Conservation (phyloP, 2,329 filamentous ascomycete genomes). For the Xylaria sp. region DNA sequence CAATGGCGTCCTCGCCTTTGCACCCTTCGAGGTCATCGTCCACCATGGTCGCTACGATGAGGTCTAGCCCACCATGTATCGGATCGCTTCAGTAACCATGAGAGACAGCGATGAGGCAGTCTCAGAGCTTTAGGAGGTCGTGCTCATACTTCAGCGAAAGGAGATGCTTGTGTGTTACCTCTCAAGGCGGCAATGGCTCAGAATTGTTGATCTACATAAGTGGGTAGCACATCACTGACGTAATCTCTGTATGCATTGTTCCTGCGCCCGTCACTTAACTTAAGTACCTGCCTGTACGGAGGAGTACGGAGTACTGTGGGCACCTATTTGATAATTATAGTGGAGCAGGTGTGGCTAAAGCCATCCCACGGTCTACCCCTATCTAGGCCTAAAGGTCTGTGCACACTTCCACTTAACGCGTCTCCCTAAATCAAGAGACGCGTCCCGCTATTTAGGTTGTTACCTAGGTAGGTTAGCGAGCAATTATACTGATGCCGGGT, state of each 20-base stretch:
- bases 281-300: no score
- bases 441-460: constrained; percentile 5
- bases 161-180: not conserved
- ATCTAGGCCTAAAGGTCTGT: not conserved
- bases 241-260: constrained; percentile 18
- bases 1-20: constrained; percentile 41
- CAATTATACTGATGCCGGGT: constrained; percentile 11
- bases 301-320: no score
- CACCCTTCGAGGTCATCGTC: constrained; percentile 37
- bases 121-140: constrained; percentile 24
- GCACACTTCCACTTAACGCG: constrained; percentile 33
- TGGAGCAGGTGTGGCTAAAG: constrained; percentile 7
- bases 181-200: not conserved
- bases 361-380: not conserved
- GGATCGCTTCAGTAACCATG: constrained; percentile 10
- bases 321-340: not conserved
- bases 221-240: constrained; percentile 25
- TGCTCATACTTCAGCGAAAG: constrained; percentile 26
- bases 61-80: constrained; percentile 24
- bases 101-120: constrained; percentile 4
- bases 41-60: constrained; percentile 27
- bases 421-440: constrained; percentile 27
- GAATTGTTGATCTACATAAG: not conserved
- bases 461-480: not conserved
- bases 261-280: constrained; percentile 11